Evolutionary conservation across 129 eudicot genomes (phyloP), one percentile per base, ranked within the genome.

Genomic region (Artemisia tridentata): DNA sequence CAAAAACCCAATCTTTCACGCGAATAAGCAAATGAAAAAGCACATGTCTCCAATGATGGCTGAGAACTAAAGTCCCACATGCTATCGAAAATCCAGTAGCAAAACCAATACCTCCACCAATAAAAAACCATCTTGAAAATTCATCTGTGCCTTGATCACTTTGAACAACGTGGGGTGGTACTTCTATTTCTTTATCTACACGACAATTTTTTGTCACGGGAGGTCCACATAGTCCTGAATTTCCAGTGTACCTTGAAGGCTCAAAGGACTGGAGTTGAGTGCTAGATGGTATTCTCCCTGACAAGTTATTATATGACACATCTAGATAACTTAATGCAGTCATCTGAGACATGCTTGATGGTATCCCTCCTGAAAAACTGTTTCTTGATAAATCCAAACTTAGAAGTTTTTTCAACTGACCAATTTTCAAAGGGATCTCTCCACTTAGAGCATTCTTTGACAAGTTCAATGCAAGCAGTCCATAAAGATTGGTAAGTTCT

Each of bases 371-470:
- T 49, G 59, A 47, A 25, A 67, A 7, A 13, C 7, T 15, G 43
- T 67, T 67, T 43, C 61, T 50, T 0, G 86, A 81, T 20, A 85
- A 67, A 67, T 85, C 86, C 71, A 80, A 72, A 41, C 5, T 46
- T 38, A 54, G 43, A 19, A 75, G 68, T 8, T 48, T 8, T 52
- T 48, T 51, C 74, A 80, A 19, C 3, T 76, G 48, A 15, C 81
- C 74, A 7, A 80, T 59, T 29, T 65, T 60, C 0, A 16, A 12
- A 5, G 65, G 29, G 2, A 75, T 75, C 25, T 67, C 16, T 9
- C 81, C 81, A 4, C 1, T 17, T 48, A 80, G 58, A 8, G 23
- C 34, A 18, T 76, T 80, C 11, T 56, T 48, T 8, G 78, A 75
- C 13, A 80, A 48, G 66, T 80, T 72, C 49, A 80, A 25, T 47